Evolutionary conservation across 2,329 filamentous ascomycete genomes (phyloP).

Genomic region (Knufia petricola): DNA sequence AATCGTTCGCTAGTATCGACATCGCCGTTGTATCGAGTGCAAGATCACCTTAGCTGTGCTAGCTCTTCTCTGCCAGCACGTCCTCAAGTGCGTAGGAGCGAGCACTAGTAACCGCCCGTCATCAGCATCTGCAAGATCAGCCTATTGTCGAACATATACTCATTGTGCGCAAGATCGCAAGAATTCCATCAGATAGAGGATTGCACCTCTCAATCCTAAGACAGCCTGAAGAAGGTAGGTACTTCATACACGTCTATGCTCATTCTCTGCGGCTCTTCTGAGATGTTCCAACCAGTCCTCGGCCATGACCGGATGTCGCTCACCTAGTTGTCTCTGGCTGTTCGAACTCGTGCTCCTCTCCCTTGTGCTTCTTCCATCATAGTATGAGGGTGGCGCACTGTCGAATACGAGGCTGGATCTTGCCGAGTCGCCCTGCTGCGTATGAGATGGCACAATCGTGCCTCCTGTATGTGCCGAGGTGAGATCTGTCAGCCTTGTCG

Average conservation of each 20-base stretch:
- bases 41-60: no score
- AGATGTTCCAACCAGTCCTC: conserved; percentile 6
- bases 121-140: no score
- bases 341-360: conserved; percentile 5
- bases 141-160: no score
- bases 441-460: conserved; percentile 5
- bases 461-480: conserved; percentile 17
- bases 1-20: no score
- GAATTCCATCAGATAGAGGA: no score
- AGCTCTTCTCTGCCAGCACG: no score
- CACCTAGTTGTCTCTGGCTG: neutral
- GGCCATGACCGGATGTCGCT: conserved; percentile 9
- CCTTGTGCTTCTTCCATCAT: conserved; percentile 6
- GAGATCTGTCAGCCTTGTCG: conserved; percentile 18
- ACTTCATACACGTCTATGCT: neutral
- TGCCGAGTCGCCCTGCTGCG: neutral
- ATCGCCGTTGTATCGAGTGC: no score
- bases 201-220: no score
- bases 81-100: no score
- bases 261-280: neutral
- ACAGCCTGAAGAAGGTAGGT: no score
- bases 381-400: conserved; percentile 8
- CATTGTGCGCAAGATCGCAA: no score
- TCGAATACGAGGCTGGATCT: conserved; percentile 7
- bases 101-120: no score